A percentile compares a stretch with the other conserved stretches of the same genome.
Evolutionary conservation across 495 filamentous ascomycete genomes (phyloP).

Genomic region (Aspergillus taichungensis): DNA sequence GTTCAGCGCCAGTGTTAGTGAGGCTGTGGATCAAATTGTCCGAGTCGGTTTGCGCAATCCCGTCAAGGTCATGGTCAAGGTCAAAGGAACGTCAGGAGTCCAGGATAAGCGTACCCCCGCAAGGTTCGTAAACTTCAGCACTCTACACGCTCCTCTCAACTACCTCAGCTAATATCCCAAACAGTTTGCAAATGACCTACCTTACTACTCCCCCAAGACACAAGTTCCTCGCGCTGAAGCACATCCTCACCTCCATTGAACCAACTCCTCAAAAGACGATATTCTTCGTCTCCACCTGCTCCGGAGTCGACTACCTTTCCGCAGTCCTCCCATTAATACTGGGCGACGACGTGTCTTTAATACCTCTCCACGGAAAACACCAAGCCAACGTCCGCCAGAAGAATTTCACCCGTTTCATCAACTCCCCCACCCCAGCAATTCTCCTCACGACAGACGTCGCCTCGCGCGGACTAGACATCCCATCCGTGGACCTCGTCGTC

Average conservation of each 20-base stretch:
- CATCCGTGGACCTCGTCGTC: slow-evolving; percentile 86
- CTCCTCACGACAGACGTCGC: slow-evolving; percentile 84
- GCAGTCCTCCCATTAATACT: slow-evolving; percentile 61
- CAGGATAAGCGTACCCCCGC: slow-evolving; percentile 85
- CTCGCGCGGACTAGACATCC: slow-evolving; percentile 86
- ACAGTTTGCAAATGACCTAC: slow-evolving; percentile 81
- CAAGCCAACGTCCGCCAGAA: slow-evolving; percentile 67
- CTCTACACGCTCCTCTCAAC: not conserved
- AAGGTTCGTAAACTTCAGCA: slow-evolving; percentile 23
- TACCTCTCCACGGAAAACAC: slow-evolving; percentile 87
- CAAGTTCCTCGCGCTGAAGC: slow-evolving; percentile 64
- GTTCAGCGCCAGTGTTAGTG: slow-evolving; percentile 87
- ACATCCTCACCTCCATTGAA: slow-evolving; percentile 58
- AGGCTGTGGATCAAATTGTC: slow-evolving; percentile 88
- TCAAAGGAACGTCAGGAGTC: slow-evolving; percentile 64
- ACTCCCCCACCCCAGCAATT: slow-evolving; percentile 55
- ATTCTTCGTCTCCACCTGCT: slow-evolving; percentile 88
- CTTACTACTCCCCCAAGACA: slow-evolving; percentile 61
- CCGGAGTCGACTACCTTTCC: slow-evolving; percentile 88
- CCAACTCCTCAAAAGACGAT: slow-evolving; percentile 76
- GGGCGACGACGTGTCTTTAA: slow-evolving; percentile 50
- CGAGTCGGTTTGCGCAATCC: slow-evolving; percentile 87
- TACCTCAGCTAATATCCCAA: slow-evolving; percentile 5
- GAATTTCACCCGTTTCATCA: slow-evolving; percentile 73
- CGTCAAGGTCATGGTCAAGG: slow-evolving; percentile 85